These are phyloP conservation scores for Pistacia atlantica DNA, from an alignment of 345 rosid genomes.

Conservation along the genomic window DNA sequence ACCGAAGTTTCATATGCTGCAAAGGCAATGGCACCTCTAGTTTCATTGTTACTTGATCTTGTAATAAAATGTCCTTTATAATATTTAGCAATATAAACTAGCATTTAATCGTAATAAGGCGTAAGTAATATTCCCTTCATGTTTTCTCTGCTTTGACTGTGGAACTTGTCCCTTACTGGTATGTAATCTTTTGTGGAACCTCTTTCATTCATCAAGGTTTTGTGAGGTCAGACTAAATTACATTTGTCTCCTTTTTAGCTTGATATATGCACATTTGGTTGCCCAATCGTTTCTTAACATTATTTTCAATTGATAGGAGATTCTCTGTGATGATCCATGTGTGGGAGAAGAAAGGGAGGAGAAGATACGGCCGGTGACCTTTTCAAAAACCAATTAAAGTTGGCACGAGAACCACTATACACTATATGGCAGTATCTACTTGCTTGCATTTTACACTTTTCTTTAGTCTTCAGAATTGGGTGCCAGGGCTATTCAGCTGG, in stretches of 20 bases:
- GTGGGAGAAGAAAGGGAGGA: background rate
- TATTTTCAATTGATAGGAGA: background rate
- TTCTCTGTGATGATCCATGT: constrained; percentile 6
- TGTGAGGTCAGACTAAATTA: constrained; percentile 13
- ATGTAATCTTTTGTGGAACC: background rate
- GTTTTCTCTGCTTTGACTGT: background rate
- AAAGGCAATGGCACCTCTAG: background rate
- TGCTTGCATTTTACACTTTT: background rate
- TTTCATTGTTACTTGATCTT: background rate
- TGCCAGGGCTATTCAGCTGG: background rate
- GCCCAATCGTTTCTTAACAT: background rate
- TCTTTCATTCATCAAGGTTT: constrained; percentile 7
- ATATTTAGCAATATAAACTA: background rate
- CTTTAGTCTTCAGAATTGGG: background rate
- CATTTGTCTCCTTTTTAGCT: background rate
- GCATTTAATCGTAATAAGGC: background rate
- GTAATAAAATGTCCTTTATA: background rate
- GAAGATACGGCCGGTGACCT: background rate
- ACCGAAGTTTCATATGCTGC: background rate
- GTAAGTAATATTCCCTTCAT: background rate
- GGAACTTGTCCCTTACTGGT: background rate
- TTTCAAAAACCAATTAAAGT: background rate
- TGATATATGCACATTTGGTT: constrained; percentile 22
- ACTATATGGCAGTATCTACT: background rate
- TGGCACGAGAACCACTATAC: background rate